phyloP scores from a whole-genome alignment of 73 alveolate genomes.

The Halteria grandinella region DNA sequence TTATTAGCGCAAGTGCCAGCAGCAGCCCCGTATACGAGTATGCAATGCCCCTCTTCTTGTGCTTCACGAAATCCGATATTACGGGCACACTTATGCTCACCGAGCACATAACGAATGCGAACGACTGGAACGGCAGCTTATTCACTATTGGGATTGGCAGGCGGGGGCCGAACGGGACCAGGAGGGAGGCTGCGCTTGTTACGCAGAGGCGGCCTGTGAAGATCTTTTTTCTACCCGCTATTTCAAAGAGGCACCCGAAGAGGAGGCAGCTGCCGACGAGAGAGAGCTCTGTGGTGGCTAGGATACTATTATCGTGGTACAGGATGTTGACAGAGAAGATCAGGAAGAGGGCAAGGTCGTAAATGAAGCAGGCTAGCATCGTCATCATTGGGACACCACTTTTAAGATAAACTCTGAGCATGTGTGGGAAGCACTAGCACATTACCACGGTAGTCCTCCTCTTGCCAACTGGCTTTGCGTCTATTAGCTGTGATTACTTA shows the following conservation, averaged over 20 bases:
- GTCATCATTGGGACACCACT: constrained; percentile 19
- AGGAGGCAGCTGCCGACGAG: constrained; percentile 20
- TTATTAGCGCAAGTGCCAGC: constrained; percentile 14
- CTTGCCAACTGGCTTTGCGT: too few relatives aligned
- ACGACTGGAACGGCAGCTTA: too few relatives aligned
- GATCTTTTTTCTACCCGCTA: constrained; percentile 22
- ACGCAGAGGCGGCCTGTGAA: constrained; percentile 39
- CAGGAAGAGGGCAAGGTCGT: constrained; percentile 25
- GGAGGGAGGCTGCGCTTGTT: constrained; percentile 29
- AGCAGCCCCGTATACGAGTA: constrained; percentile 32
- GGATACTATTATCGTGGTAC: constrained; percentile 11
- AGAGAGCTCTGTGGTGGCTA: constrained; percentile 2
- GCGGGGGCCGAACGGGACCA: constrained; percentile 7
- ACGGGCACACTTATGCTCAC: constrained; percentile 40
- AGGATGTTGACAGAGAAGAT: constrained; percentile 7
- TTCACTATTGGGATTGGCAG: too few relatives aligned
- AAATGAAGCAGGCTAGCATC: constrained; percentile 14
- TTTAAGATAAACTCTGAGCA: neutral
- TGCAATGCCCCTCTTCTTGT: constrained; percentile 31
- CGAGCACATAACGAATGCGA: constrained; percentile 48
- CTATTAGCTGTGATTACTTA: too few relatives aligned
- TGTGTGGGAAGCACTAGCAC: constrained; percentile 3
- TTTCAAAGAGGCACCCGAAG: constrained; percentile 38
- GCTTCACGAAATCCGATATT: constrained; percentile 16
- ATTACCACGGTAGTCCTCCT: too few relatives aligned